Conservation (phyloP, 805 yeast genomes). For the Candida awuae region DNA sequence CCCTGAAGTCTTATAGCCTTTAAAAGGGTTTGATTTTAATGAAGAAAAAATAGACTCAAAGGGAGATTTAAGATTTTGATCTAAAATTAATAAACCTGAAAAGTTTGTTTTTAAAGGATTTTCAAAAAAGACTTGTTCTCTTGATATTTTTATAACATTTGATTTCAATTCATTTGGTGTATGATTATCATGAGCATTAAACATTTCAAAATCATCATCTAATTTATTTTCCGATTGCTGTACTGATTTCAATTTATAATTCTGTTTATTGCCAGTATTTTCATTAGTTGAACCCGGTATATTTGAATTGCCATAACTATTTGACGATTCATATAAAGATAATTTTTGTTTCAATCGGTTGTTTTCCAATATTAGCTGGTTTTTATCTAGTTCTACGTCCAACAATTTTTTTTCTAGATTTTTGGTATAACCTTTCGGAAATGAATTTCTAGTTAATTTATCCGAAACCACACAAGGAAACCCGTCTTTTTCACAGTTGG, state of each 20-base stretch:
- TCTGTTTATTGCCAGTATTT: not conserved
- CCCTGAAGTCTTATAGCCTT: constrained; percentile 21
- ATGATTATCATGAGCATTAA: not conserved
- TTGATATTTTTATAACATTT: not conserved
- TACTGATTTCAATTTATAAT: not conserved
- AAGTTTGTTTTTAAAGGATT: constrained; percentile 12
- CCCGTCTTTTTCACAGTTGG: constrained; percentile 56
- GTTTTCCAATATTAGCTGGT: constrained; percentile 31
- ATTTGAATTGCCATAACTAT: too few species aligned
- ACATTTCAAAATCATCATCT: too few species aligned
- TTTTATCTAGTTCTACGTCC: constrained; percentile 50
- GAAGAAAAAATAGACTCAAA: constrained; percentile 19
- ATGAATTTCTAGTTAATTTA: constrained; percentile 65
- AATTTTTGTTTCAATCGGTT: constrained; percentile 20
- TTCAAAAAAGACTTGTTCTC: not conserved
- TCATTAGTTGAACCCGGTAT: too few species aligned
- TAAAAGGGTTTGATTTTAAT: constrained; percentile 22
- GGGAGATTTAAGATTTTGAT: constrained; percentile 24
- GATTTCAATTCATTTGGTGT: not conserved
- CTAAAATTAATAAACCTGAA: constrained; percentile 20
- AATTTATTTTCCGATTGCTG: too few species aligned
- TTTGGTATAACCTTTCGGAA: constrained; percentile 77
- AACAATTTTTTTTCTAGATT: constrained; percentile 57
- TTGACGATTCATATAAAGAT: constrained; percentile 1
- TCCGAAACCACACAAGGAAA: constrained; percentile 67